Percentiles rank a stretch among this genome's conserved stretches.
Evolutionary conservation across 2,329 filamentous ascomycete species (phyloP).

Genomic region (Raffaelea deltoideospora): DNA sequence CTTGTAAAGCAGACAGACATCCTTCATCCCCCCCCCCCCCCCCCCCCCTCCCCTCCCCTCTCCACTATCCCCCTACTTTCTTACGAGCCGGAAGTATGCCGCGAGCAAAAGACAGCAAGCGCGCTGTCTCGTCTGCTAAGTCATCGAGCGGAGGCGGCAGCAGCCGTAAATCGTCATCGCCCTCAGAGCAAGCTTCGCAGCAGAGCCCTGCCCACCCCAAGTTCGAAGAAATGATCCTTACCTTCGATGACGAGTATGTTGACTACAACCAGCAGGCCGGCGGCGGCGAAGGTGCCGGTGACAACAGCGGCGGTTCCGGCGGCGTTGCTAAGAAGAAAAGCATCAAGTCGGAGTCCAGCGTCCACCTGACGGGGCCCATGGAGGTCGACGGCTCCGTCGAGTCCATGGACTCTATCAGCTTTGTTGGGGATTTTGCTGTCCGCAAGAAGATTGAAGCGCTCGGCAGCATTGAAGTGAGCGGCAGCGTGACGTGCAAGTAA

Average conservation of each 20-base stretch:
- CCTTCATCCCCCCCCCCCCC: no score
- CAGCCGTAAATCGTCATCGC: no score
- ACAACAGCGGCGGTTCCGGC: neutral
- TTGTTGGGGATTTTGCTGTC: conserved; percentile 29
- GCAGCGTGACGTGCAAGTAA: conserved; percentile 27
- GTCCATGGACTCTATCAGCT: conserved; percentile 26
- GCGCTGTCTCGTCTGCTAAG: no score
- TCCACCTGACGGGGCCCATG: conserved; percentile 27
- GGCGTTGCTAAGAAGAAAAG: conserved; percentile 19
- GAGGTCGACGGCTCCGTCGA: conserved; percentile 32
- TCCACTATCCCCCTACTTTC: no score
- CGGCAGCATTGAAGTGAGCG: conserved; percentile 25
- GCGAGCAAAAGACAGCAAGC: no score
- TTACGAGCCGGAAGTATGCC: no score
- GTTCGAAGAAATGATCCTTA: conserved; percentile 7
- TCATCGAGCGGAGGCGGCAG: neutral
- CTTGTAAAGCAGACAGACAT: no score
- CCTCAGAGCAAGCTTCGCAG: no score
- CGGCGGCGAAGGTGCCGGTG: conserved; percentile 2
- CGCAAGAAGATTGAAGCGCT: conserved; percentile 30
- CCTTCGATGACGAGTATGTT: conserved; percentile 6
- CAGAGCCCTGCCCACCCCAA: conserved; percentile 3
- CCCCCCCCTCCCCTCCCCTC: no score
- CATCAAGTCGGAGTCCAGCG: conserved; percentile 25
- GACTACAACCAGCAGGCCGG: conserved; percentile 8